Evolutionary conservation across 345 rosid genomes (phyloP).

Genomic region (Melaleuca alternifolia): DNA sequence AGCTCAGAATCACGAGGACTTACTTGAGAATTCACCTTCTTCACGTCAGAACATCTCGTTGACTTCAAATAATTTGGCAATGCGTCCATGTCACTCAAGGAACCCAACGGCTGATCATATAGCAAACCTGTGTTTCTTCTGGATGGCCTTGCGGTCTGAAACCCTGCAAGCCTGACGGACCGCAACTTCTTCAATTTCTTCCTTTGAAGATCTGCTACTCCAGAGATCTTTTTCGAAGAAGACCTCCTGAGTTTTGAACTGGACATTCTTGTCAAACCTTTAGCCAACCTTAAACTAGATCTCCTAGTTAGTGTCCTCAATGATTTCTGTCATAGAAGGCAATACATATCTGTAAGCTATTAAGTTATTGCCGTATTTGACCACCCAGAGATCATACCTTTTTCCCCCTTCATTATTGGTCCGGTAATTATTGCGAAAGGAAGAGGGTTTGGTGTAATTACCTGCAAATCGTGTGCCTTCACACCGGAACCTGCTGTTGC

Average conservation of each 20-base stretch:
- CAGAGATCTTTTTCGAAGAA: slow-evolving; percentile 27
- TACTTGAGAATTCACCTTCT: slow-evolving; percentile 8
- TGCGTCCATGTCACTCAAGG: background rate
- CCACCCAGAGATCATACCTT: background rate
- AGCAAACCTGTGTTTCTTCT: background rate
- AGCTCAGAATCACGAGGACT: slow-evolving; percentile 7
- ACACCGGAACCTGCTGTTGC: slow-evolving; percentile 15
- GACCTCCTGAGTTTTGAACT: slow-evolving; percentile 42
- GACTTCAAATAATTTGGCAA: background rate
- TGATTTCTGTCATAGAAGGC: slow-evolving; percentile 27
- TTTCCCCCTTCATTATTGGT: background rate
- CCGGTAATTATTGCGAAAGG: background rate
- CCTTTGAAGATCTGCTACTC: slow-evolving; percentile 20
- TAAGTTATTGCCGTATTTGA: background rate
- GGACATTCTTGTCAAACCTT: slow-evolving; percentile 33
- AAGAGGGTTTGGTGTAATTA: slow-evolving; percentile 4
- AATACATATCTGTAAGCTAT: background rate
- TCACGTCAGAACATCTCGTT: slow-evolving; percentile 4
- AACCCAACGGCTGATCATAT: background rate
- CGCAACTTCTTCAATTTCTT: slow-evolving; percentile 34
- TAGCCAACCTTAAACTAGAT: slow-evolving; percentile 23
- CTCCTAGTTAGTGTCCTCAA: slow-evolving; percentile 18
- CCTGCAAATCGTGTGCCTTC: slow-evolving; percentile 29
- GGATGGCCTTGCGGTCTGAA: slow-evolving; percentile 1
- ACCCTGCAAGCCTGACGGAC: slow-evolving; percentile 22